Percentiles rank a stretch among this genome's conserved stretches.
Evolutionary conservation across 345 rosid genomes (phyloP).

Genomic region (Eutrema yunnanense): DNA sequence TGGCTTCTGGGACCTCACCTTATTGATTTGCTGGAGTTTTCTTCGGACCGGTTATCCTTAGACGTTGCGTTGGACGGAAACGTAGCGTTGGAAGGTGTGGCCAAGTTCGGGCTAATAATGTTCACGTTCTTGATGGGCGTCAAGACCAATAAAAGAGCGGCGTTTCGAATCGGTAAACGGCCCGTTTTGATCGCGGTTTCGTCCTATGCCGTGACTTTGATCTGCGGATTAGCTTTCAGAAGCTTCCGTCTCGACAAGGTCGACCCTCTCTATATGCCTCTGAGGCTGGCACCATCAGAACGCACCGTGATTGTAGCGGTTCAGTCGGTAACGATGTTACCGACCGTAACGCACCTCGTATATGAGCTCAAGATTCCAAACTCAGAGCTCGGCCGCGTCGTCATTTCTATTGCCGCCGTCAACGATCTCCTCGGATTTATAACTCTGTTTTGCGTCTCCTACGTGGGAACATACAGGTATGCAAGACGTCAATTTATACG

Average conservation of each 20-base stretch:
- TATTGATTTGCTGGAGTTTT: slow-evolving; percentile 6
- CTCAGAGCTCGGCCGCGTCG: slow-evolving; percentile 24
- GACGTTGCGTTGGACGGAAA: slow-evolving; percentile 11
- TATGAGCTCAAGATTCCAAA: slow-evolving; percentile 30
- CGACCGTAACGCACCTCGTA: slow-evolving; percentile 25
- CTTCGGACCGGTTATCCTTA: slow-evolving; percentile 6
- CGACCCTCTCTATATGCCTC: slow-evolving; percentile 29
- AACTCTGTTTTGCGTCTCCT: background rate
- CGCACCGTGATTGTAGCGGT: slow-evolving; percentile 11
- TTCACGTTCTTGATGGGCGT: slow-evolving; percentile 46
- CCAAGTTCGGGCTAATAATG: slow-evolving; percentile 31
- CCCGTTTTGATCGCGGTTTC: slow-evolving; percentile 15
- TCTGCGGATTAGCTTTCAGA: background rate
- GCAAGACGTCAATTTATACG: background rate
- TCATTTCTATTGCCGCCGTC: slow-evolving; percentile 12
- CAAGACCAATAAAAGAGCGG: slow-evolving; percentile 35
- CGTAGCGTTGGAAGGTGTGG: slow-evolving; percentile 26
- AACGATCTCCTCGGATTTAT: slow-evolving; percentile 23
- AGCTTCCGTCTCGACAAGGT: slow-evolving; percentile 5
- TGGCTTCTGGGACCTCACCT: slow-evolving; percentile 17
- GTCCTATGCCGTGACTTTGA: slow-evolving; percentile 22
- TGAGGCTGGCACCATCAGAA: slow-evolving; percentile 21
- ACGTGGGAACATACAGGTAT: slow-evolving; percentile 21
- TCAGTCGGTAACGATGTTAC: slow-evolving; percentile 25
- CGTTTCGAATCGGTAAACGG: slow-evolving; percentile 2